These are phyloP conservation scores for Vigna radiata DNA, from an alignment of 306 rosid species.

Conservation along the genomic window DNA sequence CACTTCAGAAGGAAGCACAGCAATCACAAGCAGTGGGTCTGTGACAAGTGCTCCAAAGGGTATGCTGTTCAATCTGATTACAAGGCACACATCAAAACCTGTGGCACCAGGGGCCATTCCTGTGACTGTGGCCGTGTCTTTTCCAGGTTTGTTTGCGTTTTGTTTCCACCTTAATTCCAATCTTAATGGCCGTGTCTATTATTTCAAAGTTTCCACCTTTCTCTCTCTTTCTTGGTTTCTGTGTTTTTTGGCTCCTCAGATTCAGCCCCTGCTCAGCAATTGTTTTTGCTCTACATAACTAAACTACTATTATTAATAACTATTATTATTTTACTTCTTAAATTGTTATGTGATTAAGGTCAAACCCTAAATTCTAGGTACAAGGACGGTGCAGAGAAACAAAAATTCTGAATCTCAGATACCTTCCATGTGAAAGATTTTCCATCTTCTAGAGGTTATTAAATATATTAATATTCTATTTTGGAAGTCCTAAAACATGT, in stretches of 20 bases:
- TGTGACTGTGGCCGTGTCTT: constrained; percentile 99
- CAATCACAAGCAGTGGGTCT: constrained; percentile 93
- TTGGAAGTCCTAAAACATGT: not conserved
- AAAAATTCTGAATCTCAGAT: constrained; percentile 37
- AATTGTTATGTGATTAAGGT: constrained; percentile 26
- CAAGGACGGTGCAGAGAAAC: constrained; percentile 32
- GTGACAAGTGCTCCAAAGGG: constrained; percentile 85
- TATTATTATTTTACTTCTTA: constrained; percentile 26
- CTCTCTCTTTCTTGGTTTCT: constrained; percentile 13
- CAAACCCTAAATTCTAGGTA: constrained; percentile 51
- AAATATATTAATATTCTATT: constrained; percentile 3
- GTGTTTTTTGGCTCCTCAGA: constrained; percentile 27
- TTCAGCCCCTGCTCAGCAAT: constrained; percentile 40
- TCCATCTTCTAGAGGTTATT: constrained; percentile 16
- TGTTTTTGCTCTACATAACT: constrained; percentile 38
- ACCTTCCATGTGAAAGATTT: constrained; percentile 31
- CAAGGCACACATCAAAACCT: constrained; percentile 97
- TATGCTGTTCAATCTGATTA: constrained; percentile 97
- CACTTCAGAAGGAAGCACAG: constrained; percentile 92
- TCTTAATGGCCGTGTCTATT: not conserved
- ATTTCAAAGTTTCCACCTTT: constrained; percentile 20
- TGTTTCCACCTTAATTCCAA: not conserved
- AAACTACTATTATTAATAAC: constrained; percentile 6
- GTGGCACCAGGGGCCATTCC: constrained; percentile 98
- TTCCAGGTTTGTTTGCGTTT: constrained; percentile 68